Evolutionary conservation across 1,139 yeast genomes (phyloP), one percentile per base, ranked within the genome.

Genomic region (Zygosaccharomyces sapae): DNA sequence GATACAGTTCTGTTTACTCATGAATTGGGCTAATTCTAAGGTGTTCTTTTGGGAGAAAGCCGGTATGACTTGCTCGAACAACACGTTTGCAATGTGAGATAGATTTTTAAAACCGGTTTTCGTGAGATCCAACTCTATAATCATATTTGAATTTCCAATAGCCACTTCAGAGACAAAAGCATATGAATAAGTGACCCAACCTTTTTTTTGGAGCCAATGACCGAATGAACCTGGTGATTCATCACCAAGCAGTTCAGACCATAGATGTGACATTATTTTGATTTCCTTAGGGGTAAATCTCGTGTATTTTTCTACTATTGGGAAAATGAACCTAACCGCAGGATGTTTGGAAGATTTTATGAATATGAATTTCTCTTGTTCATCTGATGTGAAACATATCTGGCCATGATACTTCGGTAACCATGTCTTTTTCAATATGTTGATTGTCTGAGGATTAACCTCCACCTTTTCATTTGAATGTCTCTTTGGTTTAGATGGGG

Each of bases 221-320:
- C 70, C 71, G 33, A 72, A 64, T 0, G 87, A 77, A 0, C 74
- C 74, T 1, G 56, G 47, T 1, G 78, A 64, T 63, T 84, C 90
- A 58, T 80, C 83, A 0, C 90, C 90, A 38, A 83, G 63, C 0
- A 82, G 44, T 45, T 75, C 76, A 46, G 80, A 71, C 85, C 86
- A 81, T 4, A 73, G 63, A 12, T 65, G 65, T 22, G 68, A 65
- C 41, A 68, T 72, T 20, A 71, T 52, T 12, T 42, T 38, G 1
- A 61, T 38, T 13, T 61, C 60, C 30, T 39, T 51, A 8, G 44
- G 18, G 1, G 55, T 43, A n/a, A 57, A 53, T 5, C 47, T 43
- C 2, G 58, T 44, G 5, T 13, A 24, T 3, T 45, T 45, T 8
- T 44, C 44, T n/a, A 40, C 41, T 1, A 65, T 41, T 1, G 81